These are phyloP conservation scores for Paraurostyla sp. DNA, from an alignment of 73 alveolate genomes.

Conservation along the genomic window DNA sequence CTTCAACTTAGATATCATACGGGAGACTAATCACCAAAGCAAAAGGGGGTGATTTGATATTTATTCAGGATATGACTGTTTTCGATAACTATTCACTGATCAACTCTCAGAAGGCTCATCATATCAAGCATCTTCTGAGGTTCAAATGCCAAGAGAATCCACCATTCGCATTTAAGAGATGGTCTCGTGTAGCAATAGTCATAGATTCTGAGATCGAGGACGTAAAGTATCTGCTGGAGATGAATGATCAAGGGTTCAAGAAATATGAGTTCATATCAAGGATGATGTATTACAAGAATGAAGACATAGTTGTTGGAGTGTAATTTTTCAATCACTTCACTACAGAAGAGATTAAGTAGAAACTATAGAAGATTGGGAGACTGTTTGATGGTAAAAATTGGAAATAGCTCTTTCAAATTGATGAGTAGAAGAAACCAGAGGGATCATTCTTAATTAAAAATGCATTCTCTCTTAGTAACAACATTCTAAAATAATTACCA, in stretches of 20 bases:
- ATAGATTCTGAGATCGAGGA: conserved; percentile 37
- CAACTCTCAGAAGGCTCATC: conserved; percentile 22
- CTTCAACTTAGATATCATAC: background rate
- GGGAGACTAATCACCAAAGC: conserved; percentile 37
- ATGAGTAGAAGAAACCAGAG: background rate
- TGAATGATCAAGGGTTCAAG: background rate
- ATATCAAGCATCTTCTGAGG: background rate
- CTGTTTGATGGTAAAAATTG: background rate
- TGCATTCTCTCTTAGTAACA: background rate
- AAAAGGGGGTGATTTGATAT: conserved; percentile 23
- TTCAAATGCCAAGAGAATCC: conserved; percentile 41
- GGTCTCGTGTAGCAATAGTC: conserved; percentile 37
- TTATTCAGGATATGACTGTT: background rate
- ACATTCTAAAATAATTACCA: background rate
- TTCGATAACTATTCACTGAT: conserved; percentile 36
- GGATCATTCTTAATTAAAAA: background rate
- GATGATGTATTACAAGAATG: conserved; percentile 42
- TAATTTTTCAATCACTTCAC: background rate
- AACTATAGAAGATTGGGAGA: background rate
- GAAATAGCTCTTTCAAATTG: conserved; percentile 8
- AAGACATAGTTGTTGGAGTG: background rate
- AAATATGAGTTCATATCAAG: conserved; percentile 42
- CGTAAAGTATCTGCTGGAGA: conserved; percentile 24
- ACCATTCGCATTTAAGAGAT: background rate
- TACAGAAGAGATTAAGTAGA: background rate